Evolutionary conservation across 1,139 yeast species (phyloP).

Genomic region (Blastobotrys serpentis): DNA sequence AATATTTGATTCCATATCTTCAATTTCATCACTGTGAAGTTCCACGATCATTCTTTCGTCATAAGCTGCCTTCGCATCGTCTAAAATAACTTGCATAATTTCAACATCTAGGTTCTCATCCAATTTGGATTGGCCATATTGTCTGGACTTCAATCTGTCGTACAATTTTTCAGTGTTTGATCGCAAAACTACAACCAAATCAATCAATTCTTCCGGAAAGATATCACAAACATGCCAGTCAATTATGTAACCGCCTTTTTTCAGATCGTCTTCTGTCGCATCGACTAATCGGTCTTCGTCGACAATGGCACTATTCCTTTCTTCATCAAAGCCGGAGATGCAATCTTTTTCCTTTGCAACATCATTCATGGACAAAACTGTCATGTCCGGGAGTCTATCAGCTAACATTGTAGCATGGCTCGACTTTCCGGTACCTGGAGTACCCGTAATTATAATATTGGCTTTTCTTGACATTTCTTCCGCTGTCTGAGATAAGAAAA

Average conservation of each 20-base stretch:
- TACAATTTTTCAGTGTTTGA: conserved; percentile 69
- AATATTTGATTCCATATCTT: conserved; percentile 77
- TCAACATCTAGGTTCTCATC: conserved; percentile 95
- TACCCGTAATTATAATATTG: conserved; percentile 88
- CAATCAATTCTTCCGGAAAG: conserved; percentile 90
- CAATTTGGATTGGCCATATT: conserved; percentile 74
- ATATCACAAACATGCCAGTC: conserved; percentile 99
- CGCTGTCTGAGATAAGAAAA: not conserved
- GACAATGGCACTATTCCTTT: conserved; percentile 79
- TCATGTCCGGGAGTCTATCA: conserved; percentile 50
- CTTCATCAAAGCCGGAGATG: conserved; percentile 82
- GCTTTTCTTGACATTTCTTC: conserved; percentile 22
- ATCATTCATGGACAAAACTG: conserved; percentile 71
- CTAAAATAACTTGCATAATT: conserved; percentile 87
- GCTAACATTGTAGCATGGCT: conserved; percentile 71
- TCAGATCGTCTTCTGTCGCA: conserved; percentile 71
- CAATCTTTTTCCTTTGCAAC: conserved; percentile 76
- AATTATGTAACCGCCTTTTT: conserved; percentile 78
- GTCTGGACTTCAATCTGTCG: conserved; percentile 67
- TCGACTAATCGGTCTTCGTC: conserved; percentile 88
- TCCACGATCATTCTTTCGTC: conserved; percentile 80
- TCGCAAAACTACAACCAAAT: conserved; percentile 83
- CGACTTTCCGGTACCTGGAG: conserved; percentile 97
- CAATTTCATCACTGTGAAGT: conserved; percentile 65
- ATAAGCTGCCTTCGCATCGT: conserved; percentile 83